Evolutionary conservation across 768 basidiomycete species (phyloP).

Genomic region (Lactarius psammicola): DNA sequence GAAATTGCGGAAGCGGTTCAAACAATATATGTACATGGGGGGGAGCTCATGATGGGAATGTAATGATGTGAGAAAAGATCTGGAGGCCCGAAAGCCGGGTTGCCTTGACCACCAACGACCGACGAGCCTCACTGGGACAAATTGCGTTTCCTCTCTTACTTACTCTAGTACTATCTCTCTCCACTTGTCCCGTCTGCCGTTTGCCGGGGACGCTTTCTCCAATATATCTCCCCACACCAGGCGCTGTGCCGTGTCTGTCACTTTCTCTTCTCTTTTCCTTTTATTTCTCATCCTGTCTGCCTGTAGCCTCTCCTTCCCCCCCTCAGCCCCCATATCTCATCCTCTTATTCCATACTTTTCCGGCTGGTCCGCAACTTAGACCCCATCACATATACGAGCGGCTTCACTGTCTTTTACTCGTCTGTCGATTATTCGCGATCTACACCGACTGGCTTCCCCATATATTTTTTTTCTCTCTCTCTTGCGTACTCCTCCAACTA

Average conservation of each 20-base stretch:
- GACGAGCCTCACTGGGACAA: slow-evolving; percentile 33
- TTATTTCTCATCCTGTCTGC: slow-evolving; percentile 7
- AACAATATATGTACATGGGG: slow-evolving; percentile 71
- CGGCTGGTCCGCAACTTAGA: slow-evolving; percentile 59
- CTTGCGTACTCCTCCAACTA: slow-evolving; percentile 26
- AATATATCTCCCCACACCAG: slow-evolving; percentile 29
- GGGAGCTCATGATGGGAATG: slow-evolving; percentile 13
- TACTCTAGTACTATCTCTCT: slow-evolving; percentile 19
- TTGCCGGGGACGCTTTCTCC: slow-evolving; percentile 19
- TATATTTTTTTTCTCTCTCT: slow-evolving; percentile 19
- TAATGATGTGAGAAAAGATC: slow-evolving; percentile 17
- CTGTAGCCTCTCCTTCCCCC: slow-evolving; percentile 29
- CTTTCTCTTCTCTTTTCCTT: slow-evolving; percentile 29
- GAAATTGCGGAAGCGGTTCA: slow-evolving; percentile 63
- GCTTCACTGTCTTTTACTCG: slow-evolving; percentile 28
- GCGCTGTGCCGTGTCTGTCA: slow-evolving; percentile 17
- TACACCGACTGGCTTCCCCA: slow-evolving; percentile 20
- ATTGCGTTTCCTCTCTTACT: slow-evolving; percentile 20
- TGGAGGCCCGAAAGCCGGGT: slow-evolving; percentile 32
- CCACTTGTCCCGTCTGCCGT: slow-evolving; percentile 22
- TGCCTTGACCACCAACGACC: slow-evolving; percentile 56
- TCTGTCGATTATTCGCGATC: slow-evolving; percentile 18
- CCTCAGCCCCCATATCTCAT: slow-evolving; percentile 32
- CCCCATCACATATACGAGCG: slow-evolving; percentile 14
- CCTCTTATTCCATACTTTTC: slow-evolving; percentile 27